These are phyloP conservation scores for Rhododendron kiyosumense DNA, from an alignment of 148 eudicot species.

Conservation along the genomic window DNA sequence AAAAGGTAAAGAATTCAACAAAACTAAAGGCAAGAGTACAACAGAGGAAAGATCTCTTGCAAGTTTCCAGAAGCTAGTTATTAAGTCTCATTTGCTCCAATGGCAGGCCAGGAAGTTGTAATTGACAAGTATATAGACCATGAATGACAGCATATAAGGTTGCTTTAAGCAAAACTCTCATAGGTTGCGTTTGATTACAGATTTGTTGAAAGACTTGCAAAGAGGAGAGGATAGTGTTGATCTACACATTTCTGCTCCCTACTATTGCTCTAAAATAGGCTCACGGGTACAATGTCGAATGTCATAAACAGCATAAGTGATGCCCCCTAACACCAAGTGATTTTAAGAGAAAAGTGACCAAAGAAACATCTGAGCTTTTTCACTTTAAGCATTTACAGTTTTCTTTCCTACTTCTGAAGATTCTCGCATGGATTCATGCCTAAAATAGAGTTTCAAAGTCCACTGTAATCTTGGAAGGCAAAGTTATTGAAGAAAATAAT, in stretches of 20 bases:
- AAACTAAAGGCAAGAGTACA: neutral
- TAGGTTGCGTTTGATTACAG: neutral
- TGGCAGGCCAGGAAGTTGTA: neutral
- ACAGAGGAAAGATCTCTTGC: neutral
- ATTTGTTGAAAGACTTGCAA: neutral
- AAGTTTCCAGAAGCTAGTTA: neutral
- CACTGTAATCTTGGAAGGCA: neutral
- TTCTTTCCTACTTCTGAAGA: neutral
- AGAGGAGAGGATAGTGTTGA: neutral
- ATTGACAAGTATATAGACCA: neutral
- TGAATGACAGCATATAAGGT: neutral
- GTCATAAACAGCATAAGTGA: neutral
- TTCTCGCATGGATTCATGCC: too few relatives aligned
- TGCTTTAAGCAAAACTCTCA: neutral
- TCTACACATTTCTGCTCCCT: neutral
- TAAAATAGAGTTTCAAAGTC: neutral
- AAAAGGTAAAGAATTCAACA: neutral
- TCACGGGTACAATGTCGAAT: neutral
- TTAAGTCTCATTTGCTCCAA: neutral
- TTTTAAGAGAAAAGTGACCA: neutral
- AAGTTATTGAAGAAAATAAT: neutral
- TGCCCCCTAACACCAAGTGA: neutral
- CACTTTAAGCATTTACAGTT: neutral
- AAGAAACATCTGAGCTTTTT: neutral
- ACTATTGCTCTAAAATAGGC: neutral